phyloP scores from a whole-genome alignment of 306 rosid species.

The Cicer arietinum region DNA sequence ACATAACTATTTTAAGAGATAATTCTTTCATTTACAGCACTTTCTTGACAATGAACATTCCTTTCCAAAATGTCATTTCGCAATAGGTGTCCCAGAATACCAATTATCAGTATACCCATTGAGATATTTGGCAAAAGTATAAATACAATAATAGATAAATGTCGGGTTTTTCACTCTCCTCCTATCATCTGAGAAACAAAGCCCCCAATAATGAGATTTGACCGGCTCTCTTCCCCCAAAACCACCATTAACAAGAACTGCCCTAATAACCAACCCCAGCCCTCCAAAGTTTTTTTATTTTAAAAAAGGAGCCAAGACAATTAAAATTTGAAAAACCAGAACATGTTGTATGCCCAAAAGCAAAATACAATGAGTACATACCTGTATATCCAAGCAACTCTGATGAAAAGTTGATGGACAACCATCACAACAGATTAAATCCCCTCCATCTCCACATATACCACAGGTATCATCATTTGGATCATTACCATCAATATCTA shows the following conservation, averaged over 20 bases:
- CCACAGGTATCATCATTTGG: slow-evolving; percentile 98
- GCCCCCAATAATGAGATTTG: slow-evolving; percentile 1
- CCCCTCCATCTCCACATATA: slow-evolving; percentile 96
- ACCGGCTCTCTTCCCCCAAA: slow-evolving; percentile 26
- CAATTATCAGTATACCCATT: slow-evolving; percentile 12
- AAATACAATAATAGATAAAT: background rate
- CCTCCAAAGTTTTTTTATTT: background rate
- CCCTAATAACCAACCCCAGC: background rate
- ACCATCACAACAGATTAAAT: slow-evolving; percentile 93
- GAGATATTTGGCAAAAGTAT: slow-evolving; percentile 10
- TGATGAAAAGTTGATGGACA: slow-evolving; percentile 98
- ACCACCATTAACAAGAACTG: slow-evolving; percentile 3
- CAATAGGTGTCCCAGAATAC: slow-evolving; percentile 31
- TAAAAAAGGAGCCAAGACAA: slow-evolving; percentile 7
- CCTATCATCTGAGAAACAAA: slow-evolving; percentile 5
- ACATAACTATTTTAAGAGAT: background rate
- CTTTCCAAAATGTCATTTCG: background rate
- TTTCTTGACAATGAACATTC: background rate
- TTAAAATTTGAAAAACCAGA: slow-evolving; percentile 28
- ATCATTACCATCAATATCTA: slow-evolving; percentile 80
- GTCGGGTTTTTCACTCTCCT: background rate
- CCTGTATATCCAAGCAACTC: slow-evolving; percentile 83
- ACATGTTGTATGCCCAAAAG: slow-evolving; percentile 18
- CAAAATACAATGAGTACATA: slow-evolving; percentile 41
- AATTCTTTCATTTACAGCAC: slow-evolving; percentile 10